Evolutionary conservation across 2,329 filamentous ascomycete species (phyloP).

Genomic region (Paecilomyces sp.): DNA sequence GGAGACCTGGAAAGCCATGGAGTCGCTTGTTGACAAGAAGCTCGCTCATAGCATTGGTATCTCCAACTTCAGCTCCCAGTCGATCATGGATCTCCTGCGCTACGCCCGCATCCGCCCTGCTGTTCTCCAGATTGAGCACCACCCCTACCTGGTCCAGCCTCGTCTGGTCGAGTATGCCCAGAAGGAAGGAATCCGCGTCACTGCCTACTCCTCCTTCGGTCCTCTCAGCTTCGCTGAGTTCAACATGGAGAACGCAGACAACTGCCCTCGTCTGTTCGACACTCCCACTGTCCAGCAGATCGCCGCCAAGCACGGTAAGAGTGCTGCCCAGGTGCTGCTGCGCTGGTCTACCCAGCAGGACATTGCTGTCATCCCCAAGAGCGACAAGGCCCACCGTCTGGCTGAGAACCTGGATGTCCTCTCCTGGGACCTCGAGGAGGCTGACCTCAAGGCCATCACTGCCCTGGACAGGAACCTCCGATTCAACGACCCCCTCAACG

Average conservation of each 20-base stretch:
- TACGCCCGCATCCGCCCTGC: slow-evolving; percentile 69
- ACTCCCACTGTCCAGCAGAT: slow-evolving; percentile 58
- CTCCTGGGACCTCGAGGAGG: slow-evolving; percentile 57
- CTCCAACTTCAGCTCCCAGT: slow-evolving; percentile 72
- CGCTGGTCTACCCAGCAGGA: slow-evolving; percentile 81
- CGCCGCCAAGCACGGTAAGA: slow-evolving; percentile 63
- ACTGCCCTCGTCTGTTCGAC: slow-evolving; percentile 63
- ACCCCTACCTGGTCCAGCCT: slow-evolving; percentile 76
- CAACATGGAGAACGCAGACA: slow-evolving; percentile 60
- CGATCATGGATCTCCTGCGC: slow-evolving; percentile 71
- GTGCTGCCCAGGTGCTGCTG: slow-evolving; percentile 72
- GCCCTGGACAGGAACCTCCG: slow-evolving; percentile 59
- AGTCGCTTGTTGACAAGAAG: slow-evolving; percentile 61
- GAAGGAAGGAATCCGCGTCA: slow-evolving; percentile 64
- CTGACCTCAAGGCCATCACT: slow-evolving; percentile 61
- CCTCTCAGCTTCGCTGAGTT: slow-evolving; percentile 73
- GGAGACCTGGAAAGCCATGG: slow-evolving; percentile 78
- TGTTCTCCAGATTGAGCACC: slow-evolving; percentile 81
- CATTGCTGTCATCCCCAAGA: slow-evolving; percentile 78
- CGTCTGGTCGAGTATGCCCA: slow-evolving; percentile 64
- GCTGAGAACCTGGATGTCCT: slow-evolving; percentile 61
- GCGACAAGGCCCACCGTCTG: slow-evolving; percentile 51
- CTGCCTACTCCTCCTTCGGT: slow-evolving; percentile 79
- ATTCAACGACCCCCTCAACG: slow-evolving; percentile 70
- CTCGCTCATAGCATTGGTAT: slow-evolving; percentile 70